Base-by-base conservation (phyloP, 805 yeast species). In the Komagataella phaffii region DNA sequence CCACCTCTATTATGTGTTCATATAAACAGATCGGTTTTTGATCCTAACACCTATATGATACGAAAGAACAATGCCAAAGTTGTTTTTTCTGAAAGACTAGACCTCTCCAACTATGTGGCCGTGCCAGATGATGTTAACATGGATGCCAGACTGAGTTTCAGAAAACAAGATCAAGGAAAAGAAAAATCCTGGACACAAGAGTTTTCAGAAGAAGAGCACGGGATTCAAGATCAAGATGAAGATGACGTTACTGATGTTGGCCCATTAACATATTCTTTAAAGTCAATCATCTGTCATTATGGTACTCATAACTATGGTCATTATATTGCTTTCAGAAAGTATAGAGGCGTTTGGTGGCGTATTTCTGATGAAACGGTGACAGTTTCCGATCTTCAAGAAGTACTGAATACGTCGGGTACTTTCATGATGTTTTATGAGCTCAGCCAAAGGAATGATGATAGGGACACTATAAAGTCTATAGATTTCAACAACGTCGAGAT, bases 261-360 rank as follows among this genome's bases (percentile, higher is more conserved):
- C 2, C 71, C 74, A 2, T 63, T 84, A 47, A 69, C 74, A 3
- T 91, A 91, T 64, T 74, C 80, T 45, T 73, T 91, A 55, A 86
- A 86, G 61, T 87, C 96, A 0, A 93, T 87, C 1, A 86, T 91
- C 47, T 82, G 91, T 1, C 99, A 91, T 65, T 90, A 84, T 64
- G 99, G 99, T 49, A 85, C 96, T 1, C 97, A 93, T 59, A 89
- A 91, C 59, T 93, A 88, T 63, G 99, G 99, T n/a, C 99, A 91
- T 65, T 91, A 91, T 63, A 86, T 91, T 54, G 88, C 95, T 46
- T 91, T 78, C 68, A 79, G 97, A 61, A 83, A 80, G 60, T 76
- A 70, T 53, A 77, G 95, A 57, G 93, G 90, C 2, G 74, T 80
- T 8, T 91, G 99, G 99, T 90, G 96, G 96, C 78, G 96, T 63